Percentiles rank a stretch among this genome's conserved stretches.
phyloP scores from a whole-genome alignment of 139 green algal genomes.

The Spirogloea muscicola region DNA sequence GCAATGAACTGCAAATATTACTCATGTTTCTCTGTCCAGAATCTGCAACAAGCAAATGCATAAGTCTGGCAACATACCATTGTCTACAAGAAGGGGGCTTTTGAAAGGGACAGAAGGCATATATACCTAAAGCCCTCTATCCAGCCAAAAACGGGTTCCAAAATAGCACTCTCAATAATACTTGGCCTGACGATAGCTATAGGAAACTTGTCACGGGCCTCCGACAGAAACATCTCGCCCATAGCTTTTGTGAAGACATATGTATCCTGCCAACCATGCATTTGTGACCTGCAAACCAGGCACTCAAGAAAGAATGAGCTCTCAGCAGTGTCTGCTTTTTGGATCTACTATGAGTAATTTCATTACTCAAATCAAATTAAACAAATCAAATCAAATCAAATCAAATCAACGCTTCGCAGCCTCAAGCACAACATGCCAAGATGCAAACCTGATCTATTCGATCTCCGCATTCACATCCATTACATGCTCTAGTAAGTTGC shows the following conservation, averaged over 20 bases:
- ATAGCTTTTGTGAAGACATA: conserved; percentile 52
- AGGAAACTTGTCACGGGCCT: conserved; percentile 2
- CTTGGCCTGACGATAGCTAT: conserved; percentile 27
- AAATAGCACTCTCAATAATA: conserved; percentile 46
- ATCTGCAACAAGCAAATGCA: not conserved
- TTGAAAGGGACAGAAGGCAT: not conserved
- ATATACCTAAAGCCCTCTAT: conserved; percentile 48
- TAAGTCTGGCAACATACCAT: not conserved
- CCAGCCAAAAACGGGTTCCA: conserved; percentile 35
- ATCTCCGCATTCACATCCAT: too few relatives aligned
- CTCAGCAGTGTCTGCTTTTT: too few relatives aligned
- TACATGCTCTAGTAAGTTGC: too few relatives aligned
- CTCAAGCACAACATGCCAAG: not conserved
- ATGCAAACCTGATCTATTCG: too few relatives aligned
- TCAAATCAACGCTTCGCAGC: too few relatives aligned
- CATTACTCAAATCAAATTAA: too few relatives aligned
- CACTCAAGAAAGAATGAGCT: too few relatives aligned
- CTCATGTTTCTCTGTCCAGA: not conserved
- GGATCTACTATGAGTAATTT: too few relatives aligned
- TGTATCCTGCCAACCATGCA: conserved; percentile 46
- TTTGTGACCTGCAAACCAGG: conserved; percentile 12
- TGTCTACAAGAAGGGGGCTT: too few relatives aligned
- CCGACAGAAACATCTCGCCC: conserved; percentile 38
- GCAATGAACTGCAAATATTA: not conserved
- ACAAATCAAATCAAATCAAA: too few relatives aligned